phyloP scores from a whole-genome alignment of 495 filamentous ascomycete genomes.

The Clohesyomyces aquaticus region DNA sequence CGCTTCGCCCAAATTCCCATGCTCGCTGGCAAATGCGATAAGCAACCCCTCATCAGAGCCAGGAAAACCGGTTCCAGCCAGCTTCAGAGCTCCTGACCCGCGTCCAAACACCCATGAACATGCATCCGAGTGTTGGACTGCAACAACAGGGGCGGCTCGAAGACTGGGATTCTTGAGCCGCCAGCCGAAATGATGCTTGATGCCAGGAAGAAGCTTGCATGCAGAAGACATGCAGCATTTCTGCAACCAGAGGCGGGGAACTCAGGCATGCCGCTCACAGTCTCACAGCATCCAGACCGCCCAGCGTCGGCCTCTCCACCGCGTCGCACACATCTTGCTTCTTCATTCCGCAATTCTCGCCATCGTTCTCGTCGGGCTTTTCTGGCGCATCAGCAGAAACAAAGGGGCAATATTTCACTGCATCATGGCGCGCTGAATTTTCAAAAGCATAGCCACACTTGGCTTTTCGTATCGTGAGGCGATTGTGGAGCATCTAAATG shows the following conservation, averaged over 20 bases:
- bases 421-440: conserved; percentile 3
- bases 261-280: background rate
- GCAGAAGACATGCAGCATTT: background rate
- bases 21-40: conserved; percentile 4
- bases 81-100: background rate
- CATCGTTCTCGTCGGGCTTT: conserved; percentile 10
- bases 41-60: conserved; percentile 2
- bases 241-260: background rate
- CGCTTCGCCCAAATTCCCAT: conserved; percentile 14
- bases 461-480: background rate
- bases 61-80: conserved; percentile 3
- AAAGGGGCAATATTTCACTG: conserved; percentile 24
- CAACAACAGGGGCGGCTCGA: background rate
- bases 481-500: conserved; percentile 19
- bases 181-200: background rate
- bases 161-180: background rate
- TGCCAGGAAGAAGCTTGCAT: background rate
- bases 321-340: conserved; percentile 3
- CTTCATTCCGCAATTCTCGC: background rate
- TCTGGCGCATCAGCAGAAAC: conserved; percentile 9
- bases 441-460: background rate
- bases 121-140: background rate
- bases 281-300: conserved; percentile 9
- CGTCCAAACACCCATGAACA: background rate
- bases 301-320: background rate